Base-by-base conservation (phyloP, 2,329 filamentous ascomycete species). In the Mycosphaerella arachidis region DNA sequence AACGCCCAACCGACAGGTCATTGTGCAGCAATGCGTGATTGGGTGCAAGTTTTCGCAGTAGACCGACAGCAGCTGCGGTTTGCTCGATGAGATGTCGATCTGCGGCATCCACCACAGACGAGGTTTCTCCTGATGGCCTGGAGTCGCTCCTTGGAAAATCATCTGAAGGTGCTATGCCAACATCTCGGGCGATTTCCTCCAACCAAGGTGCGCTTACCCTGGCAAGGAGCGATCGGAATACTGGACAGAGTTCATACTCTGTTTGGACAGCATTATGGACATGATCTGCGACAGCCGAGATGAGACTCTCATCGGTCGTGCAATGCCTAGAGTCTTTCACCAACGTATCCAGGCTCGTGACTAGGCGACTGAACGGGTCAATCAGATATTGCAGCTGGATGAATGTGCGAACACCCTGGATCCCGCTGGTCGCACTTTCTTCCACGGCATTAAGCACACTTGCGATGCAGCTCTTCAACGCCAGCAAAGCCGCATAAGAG, bases 361-460 rank as follows among this genome's bases (percentile, higher is more conserved):
- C 50, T n/a, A 72, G 45, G 8, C 56, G 57, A 4, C 33, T 24
- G 16, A 82, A 71, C 77, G 81, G 55, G 75, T 70, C 56, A 43
- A 78, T 72, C 1, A 75, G 60, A 4, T 68, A 59, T 59, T 79
- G 74, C 1, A 81, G 68, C 59, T 78, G 74, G 1, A 81, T 65
- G 4, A 78, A 27, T 3, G 75, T 77, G 29, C 60, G 60, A 6
- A 77, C 65, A 1, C 55, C 56, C 7, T 59, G 37, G 10, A 72
- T 62, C 12, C 68, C 63, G 13, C 64, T 66, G 10, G 73, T 72
- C 1, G 80, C 66, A 13, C 74, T 67, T 43, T 72, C 69, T 53
- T 80, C 78, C 9, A 79, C 62, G 1, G 72, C 73, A 40, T 74
- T 73, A 3, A 81, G 66, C 13, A 79, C 68, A 24, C 67, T 71